A percentile compares a stretch with the other conserved stretches of the same genome.
These are phyloP conservation scores for Pleochaeta shiraiana DNA, from an alignment of 2,329 filamentous ascomycete species.

Conservation along the genomic window DNA sequence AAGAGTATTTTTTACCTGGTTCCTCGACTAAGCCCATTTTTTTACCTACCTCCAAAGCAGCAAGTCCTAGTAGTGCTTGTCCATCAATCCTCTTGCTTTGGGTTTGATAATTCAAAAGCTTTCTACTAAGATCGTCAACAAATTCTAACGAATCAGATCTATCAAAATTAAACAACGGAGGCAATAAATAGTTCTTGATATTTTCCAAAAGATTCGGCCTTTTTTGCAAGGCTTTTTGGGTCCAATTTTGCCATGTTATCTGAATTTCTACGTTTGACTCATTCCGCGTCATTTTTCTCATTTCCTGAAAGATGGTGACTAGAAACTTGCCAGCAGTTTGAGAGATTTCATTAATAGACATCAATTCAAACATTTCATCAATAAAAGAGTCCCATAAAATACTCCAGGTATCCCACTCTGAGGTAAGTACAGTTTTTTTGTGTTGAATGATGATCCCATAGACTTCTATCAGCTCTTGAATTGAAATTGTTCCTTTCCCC, in stretches of 20 bases:
- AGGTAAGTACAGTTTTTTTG: neutral
- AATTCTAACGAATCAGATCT: constrained; percentile 31
- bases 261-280: constrained; percentile 20
- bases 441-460: constrained; percentile 6
- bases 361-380: constrained; percentile 30
- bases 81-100: constrained; percentile 26
- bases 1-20: constrained; percentile 25
- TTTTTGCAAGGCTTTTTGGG: constrained; percentile 27
- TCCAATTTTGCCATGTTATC: constrained; percentile 31
- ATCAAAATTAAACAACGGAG: constrained; percentile 38
- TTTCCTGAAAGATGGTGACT: constrained; percentile 30
- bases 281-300: constrained; percentile 16
- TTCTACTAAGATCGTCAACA: constrained; percentile 32
- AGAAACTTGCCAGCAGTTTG: constrained; percentile 38
- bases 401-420: neutral
- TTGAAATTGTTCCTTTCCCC: constrained; percentile 32
- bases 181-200: constrained; percentile 41
- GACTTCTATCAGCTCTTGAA: constrained; percentile 9
- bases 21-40: constrained; percentile 48
- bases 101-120: constrained; percentile 25
- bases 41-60: constrained; percentile 49
- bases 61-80: constrained; percentile 37
- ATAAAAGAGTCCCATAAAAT: constrained; percentile 28
- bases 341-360: constrained; percentile 33
- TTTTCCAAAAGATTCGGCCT: constrained; percentile 34